phyloP scores from a whole-genome alignment of 805 yeast genomes.

The Cyberlindnera subsufficiens region DNA sequence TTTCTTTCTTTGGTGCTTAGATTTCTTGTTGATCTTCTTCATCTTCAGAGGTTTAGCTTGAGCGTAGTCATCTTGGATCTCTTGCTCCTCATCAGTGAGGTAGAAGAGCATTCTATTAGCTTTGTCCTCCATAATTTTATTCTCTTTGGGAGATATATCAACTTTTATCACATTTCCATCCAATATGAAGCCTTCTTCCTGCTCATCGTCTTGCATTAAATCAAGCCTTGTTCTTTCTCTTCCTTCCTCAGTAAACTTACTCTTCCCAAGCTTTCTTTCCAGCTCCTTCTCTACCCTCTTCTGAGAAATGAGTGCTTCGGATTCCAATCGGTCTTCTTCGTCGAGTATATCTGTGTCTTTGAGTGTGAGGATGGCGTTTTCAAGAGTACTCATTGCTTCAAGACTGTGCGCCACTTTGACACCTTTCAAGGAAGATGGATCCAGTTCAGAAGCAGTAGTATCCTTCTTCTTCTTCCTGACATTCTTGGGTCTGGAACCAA shows the following conservation, averaged over 20 bases:
- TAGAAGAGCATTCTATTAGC: constrained; percentile 8
- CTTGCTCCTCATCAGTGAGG: constrained; percentile 10
- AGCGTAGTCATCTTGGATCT: constrained; percentile 16
- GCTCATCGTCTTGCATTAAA: constrained; percentile 11
- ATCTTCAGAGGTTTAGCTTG: constrained; percentile 25
- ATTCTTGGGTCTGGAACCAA: constrained; percentile 3
- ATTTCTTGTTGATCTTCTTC: constrained; percentile 23
- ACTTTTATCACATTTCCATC: constrained; percentile 6
- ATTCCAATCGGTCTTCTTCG: constrained; percentile 21
- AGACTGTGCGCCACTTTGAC: constrained; percentile 17
- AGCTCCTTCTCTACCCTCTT: constrained; percentile 13
- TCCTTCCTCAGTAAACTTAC: constrained; percentile 12
- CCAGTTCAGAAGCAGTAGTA: neutral
- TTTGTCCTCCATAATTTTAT: neutral
- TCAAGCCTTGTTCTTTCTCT: constrained; percentile 11
- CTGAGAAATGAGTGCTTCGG: constrained; percentile 12
- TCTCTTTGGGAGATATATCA: neutral
- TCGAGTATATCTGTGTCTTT: constrained; percentile 18
- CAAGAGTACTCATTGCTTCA: constrained; percentile 7
- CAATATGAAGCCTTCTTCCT: constrained; percentile 12
- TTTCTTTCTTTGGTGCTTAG: constrained; percentile 5
- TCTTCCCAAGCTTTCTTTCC: constrained; percentile 7
- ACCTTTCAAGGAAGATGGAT: constrained; percentile 7
- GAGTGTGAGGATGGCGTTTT: constrained; percentile 16
- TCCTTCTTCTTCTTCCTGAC: neutral